These are phyloP conservation scores for Rhynchosporium agropyri DNA, from an alignment of 2,329 filamentous ascomycete genomes.

Conservation along the genomic window DNA sequence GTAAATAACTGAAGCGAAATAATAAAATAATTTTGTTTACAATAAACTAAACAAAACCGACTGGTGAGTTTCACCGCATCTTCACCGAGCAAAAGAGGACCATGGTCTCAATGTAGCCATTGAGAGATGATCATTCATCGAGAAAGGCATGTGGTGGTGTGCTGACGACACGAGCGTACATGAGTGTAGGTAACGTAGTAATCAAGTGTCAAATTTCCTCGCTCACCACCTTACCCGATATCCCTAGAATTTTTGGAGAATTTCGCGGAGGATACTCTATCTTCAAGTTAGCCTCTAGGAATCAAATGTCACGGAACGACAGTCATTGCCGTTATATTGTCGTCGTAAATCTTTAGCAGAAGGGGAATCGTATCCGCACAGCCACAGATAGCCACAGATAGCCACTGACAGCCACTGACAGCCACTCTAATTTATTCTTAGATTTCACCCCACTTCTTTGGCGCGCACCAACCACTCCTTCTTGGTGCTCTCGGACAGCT, in stretches of 20 bases:
- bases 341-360: background rate
- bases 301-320: conserved; percentile 11
- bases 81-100: background rate
- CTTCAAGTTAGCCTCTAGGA: background rate
- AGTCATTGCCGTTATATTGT: background rate
- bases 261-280: background rate
- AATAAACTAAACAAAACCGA: background rate
- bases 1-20: conserved; percentile 10
- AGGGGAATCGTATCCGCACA: background rate
- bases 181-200: background rate
- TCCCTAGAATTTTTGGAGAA: background rate
- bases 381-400: conserved; percentile 13
- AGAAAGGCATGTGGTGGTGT: background rate
- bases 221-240: background rate
- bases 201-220: background rate
- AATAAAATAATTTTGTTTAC: background rate
- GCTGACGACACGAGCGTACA: conserved; percentile 3
- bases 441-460: conserved; percentile 4
- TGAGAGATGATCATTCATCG: conserved; percentile 4
- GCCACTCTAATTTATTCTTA: conserved; percentile 13
- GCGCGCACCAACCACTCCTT: conserved; percentile 3
- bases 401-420: conserved; percentile 13
- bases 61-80: background rate
- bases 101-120: background rate
- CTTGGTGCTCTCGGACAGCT: background rate